Evolutionary conservation across 352 stramenopile species (phyloP), one percentile per base, ranked within the genome.

Genomic region (Phytophthora tubulina): DNA sequence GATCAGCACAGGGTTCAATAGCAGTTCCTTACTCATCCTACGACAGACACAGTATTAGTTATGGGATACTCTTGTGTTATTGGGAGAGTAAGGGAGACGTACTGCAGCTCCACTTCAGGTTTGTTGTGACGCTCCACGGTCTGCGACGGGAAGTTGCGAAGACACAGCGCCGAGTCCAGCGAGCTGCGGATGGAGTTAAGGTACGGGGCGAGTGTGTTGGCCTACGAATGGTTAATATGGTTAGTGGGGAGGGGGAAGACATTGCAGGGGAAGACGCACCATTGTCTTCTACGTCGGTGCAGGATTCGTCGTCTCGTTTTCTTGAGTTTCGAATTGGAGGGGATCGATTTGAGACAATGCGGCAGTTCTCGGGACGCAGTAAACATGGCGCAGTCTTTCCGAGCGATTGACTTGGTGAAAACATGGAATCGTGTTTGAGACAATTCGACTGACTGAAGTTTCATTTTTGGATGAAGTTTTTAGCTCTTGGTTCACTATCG

Each of bases 41-140:
- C 35, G 64, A 10, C 11, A 72, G 3, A 45, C 21, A 15, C n/a
- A 53, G 35, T 46, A 42, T 17, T 21, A 66, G 13, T 27, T 15
- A 21, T n/a, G 7, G 38, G 7, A 38, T 30, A 27, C 4, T 31
- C 15, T 13, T 42, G n/a, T 50, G n/a, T 17, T 38, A 42, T 39
- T 39, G 15, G 30, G n/a, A 33, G 7, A 30, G 17, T 27, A 38
- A 42, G 3, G 33, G 15, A 8, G n/a, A 80, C 82, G 65, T 72
- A 96, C 91, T 88, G 85, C 46, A 98, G 76, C 72, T 99, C 96
- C 35, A 99, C 85, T 77, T 99, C 96, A 8, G 96, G 96, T 67
- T 99, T 99, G 85, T 99, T 99, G 81, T 99, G 96, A 63, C 96
- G 89, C 84, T 99, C 96, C 49, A 99, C 93, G 21, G 93, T 90